These are phyloP conservation scores for Dothideomycetes sp. DNA, from an alignment of 2,329 filamentous ascomycete species.

Conservation along the genomic window DNA sequence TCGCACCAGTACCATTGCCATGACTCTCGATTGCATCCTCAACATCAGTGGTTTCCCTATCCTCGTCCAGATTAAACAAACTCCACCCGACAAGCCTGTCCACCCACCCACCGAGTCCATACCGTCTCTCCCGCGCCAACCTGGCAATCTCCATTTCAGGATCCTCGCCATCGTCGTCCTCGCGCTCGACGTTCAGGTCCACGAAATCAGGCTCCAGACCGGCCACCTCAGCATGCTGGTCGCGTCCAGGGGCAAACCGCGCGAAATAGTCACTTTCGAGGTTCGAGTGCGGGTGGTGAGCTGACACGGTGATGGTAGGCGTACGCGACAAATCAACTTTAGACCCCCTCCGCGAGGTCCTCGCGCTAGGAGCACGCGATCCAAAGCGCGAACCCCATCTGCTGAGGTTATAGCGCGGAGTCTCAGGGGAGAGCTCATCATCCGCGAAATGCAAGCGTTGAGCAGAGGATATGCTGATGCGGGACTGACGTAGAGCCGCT, in stretches of 20 bases:
- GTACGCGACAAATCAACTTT: background rate
- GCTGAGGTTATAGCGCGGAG: constrained; percentile 5
- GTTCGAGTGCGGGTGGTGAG: background rate
- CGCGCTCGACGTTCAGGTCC: constrained; percentile 33
- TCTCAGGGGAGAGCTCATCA: constrained; percentile 13
- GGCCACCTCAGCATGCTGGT: too few relatives aligned
- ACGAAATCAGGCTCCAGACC: constrained; percentile 5
- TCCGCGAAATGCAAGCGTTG: constrained; percentile 20
- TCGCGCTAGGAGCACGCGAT: constrained; percentile 7
- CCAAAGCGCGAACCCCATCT: constrained; percentile 12
- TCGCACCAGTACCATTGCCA: constrained; percentile 17
- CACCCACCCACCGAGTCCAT: constrained; percentile 37
- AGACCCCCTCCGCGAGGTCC: constrained; percentile 8
- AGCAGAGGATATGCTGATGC: constrained; percentile 1
- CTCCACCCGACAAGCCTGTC: constrained; percentile 48
- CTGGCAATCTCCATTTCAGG: constrained; percentile 16
- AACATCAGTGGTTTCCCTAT: constrained; percentile 28
- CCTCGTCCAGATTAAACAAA: constrained; percentile 43
- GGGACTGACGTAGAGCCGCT: background rate
- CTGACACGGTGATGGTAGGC: background rate
- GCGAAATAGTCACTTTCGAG: constrained; percentile 1
- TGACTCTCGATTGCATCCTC: too few relatives aligned
- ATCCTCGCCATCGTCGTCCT: constrained; percentile 16
- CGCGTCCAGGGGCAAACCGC: background rate
- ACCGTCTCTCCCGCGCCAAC: constrained; percentile 14